Evolutionary conservation across 768 basidiomycete species (phyloP).

Genomic region (Russula earlei): DNA sequence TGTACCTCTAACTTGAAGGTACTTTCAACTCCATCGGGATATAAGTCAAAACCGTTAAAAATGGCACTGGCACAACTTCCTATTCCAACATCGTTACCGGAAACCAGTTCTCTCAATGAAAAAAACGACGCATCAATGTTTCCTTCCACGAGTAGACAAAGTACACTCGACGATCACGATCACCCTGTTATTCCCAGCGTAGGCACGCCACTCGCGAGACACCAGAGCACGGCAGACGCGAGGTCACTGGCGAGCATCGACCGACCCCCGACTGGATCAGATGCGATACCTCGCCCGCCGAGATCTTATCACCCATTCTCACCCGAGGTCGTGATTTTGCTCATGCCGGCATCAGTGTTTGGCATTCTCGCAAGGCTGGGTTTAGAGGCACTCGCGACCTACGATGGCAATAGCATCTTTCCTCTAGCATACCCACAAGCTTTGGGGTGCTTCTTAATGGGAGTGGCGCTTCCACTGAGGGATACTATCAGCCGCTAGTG

Average conservation of each 20-base stretch:
- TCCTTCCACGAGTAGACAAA: neutral
- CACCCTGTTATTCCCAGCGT: neutral
- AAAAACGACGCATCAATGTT: neutral
- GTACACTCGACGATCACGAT: too few relatives aligned
- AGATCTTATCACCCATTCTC: conserved; percentile 46
- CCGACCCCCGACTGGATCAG: conserved; percentile 30
- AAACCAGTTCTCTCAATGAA: too few relatives aligned
- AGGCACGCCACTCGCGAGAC: neutral
- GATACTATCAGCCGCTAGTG: conserved; percentile 68
- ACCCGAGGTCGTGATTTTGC: conserved; percentile 53
- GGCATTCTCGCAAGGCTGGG: conserved; percentile 82
- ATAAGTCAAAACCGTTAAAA: too few relatives aligned
- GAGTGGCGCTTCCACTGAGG: conserved; percentile 60
- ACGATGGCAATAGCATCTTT: conserved; percentile 69
- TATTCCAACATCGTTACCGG: too few relatives aligned
- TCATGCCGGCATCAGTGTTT: conserved; percentile 75
- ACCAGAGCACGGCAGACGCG: conserved; percentile 23
- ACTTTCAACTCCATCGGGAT: too few relatives aligned
- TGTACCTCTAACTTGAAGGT: too few relatives aligned
- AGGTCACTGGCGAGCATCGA: conserved; percentile 36
- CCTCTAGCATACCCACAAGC: conserved; percentile 79
- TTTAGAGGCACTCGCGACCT: conserved; percentile 60
- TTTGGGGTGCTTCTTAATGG: conserved; percentile 89
- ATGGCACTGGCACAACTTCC: too few relatives aligned
- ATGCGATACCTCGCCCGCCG: conserved; percentile 24